Conservation (phyloP, 2,329 filamentous ascomycete genomes). For the Verticillium alfalfae region DNA sequence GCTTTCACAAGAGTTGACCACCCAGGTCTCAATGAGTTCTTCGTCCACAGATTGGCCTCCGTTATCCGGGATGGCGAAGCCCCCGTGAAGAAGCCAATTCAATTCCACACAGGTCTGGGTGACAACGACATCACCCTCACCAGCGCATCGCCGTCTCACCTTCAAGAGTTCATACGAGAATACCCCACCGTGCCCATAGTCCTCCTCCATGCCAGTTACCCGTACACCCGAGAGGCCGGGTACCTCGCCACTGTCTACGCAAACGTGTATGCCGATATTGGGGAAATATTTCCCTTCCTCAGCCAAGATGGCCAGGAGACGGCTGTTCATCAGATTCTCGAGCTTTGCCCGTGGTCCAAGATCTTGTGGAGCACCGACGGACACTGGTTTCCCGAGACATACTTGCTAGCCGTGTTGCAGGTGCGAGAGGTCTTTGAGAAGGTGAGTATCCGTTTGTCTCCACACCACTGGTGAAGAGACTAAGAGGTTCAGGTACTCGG, state of each 20-base stretch:
- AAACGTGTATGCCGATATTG: slow-evolving; percentile 79
- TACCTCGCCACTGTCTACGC: slow-evolving; percentile 73
- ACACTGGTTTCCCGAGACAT: slow-evolving; percentile 75
- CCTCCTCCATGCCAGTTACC: slow-evolving; percentile 75
- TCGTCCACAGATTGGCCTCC: slow-evolving; percentile 60
- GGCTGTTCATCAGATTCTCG: slow-evolving; percentile 66
- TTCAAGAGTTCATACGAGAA: slow-evolving; percentile 67
- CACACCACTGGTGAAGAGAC: neutral
- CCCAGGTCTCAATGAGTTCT: slow-evolving; percentile 61
- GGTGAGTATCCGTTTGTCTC: slow-evolving; percentile 31
- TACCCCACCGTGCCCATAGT: slow-evolving; percentile 70
- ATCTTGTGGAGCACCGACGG: slow-evolving; percentile 78
- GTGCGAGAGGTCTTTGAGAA: slow-evolving; percentile 65
- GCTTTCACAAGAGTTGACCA: slow-evolving; percentile 52
- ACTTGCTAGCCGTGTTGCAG: slow-evolving; percentile 65
- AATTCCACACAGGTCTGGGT: slow-evolving; percentile 79
- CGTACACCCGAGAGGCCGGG: slow-evolving; percentile 71
- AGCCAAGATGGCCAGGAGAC: slow-evolving; percentile 70
- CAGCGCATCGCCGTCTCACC: slow-evolving; percentile 66
- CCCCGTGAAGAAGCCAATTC: slow-evolving; percentile 62
- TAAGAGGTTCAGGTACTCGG: slow-evolving; percentile 48
- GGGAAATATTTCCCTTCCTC: slow-evolving; percentile 75
- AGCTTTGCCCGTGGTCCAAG: slow-evolving; percentile 70
- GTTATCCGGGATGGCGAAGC: slow-evolving; percentile 43
- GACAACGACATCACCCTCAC: slow-evolving; percentile 71